Base-by-base conservation (phyloP, 495 filamentous ascomycete species). In the Neurospora sp. region DNA sequence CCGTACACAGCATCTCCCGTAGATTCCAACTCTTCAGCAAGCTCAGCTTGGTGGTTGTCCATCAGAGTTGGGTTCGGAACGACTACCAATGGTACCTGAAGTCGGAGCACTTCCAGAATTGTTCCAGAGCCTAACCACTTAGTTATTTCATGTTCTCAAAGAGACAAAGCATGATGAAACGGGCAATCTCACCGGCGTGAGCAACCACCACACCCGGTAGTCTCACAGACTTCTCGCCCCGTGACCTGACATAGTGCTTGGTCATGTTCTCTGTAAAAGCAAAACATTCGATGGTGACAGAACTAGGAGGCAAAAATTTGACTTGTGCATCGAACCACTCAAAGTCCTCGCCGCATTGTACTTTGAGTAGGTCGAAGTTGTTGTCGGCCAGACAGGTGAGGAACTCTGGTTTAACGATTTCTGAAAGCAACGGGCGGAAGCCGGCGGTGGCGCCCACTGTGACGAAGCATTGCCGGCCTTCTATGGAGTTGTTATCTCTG, bases 361-460 rank as follows among this genome's bases (percentile, higher is more conserved):
- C 77, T 8, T 87, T 80, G 8, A 98, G 84, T 71, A 89, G 79
- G 0, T 89, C 90, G 80, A 91, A 97, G 38, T 83, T 82, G 20
- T 82, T 79, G 0, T 75, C 69, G 27, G 80, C 74, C 14, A 97
- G 84, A 16, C 84, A 81, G 16, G 81, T 73, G 41, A 94, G 81
- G 74, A 97, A 94, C 0, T 78, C 69, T 3, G 86, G 82, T 37
- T 84, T 81, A 69, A 94, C 83, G n/a, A 90, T 84, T 68, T 92
- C 88, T 27, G 85, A 79, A 59, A 97, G 82, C 9, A 99, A 88
- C 12, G 83, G 78, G 68, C 87, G 83, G 80, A 99, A 99, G 20
- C 90, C 85, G 3, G 94, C 94, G 1, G 95, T 99, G 3, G 96
- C 96, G 68, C 96, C 96, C 40, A 96, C 89, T 0, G 96, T 98